Evolutionary conservation across 225 moss, liverwort and hornwort species (phyloP), one percentile per base, ranked within the genome.

Genomic region (Thuidium tamariscinum): DNA sequence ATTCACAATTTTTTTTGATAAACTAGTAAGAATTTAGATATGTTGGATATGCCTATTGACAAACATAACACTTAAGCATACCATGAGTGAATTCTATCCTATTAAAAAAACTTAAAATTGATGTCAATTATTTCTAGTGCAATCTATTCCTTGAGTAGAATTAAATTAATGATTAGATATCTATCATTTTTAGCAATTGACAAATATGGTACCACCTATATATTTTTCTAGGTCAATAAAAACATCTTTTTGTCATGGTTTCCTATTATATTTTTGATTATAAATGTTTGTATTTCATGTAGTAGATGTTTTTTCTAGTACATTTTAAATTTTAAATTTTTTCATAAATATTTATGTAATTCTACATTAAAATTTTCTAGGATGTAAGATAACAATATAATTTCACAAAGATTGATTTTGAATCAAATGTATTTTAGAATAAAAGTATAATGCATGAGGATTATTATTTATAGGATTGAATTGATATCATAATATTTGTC

Each of bases 11-110:
- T 48, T 32, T 44, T 49, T 74, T 21, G 11, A 21, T 32, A 49
- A 20, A 49, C 6, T 21, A 34, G 0, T 20, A 2, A 20, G 1
- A 32, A 32, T 19, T 0, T 0, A 0, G 7, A 48, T 6, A 11
- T 30, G 18, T 19, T 32, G 1, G 18, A 30, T 12, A 7, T 30
- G 2, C 32, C 1, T 30, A 11, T 19, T 73, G 11, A 48, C 20
- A 49, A 74, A 32, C 1, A 51, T 20, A 5, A 5, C 0, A 0
- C 2, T 11, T 4, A 5, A 3, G 7, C 2, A 49, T 20, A 13
- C 13, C 1, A 8, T 21, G 3, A 21, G 11, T 19, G 19, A 48
- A 32, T 32, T 73, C 7, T 74, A 51, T 49, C 21, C n/a, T n/a
- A n/a, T 1, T 51, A 4, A 4, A 74, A 21, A 12, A 18, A 4